Evolutionary conservation across 345 rosid species (phyloP).

Genomic region (Trapa incisa): DNA sequence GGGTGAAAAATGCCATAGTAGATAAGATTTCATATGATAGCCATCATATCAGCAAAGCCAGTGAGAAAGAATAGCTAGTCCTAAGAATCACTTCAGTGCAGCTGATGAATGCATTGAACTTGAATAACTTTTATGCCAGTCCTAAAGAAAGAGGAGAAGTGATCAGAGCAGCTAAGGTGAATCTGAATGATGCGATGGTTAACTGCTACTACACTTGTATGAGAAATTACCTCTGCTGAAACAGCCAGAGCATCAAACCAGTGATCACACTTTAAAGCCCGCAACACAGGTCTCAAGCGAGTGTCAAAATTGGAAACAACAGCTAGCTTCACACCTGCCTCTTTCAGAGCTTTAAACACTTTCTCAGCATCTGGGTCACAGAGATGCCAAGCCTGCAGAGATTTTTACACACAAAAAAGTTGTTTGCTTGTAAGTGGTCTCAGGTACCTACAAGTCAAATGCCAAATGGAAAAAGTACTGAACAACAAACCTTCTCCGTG

Average conservation of each 20-base stretch:
- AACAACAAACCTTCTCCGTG: constrained; percentile 52
- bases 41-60: background rate
- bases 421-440: background rate
- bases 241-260: constrained; percentile 98
- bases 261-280: constrained; percentile 69
- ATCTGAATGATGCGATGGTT: background rate
- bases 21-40: background rate
- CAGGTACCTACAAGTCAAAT: background rate
- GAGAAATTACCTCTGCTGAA: constrained; percentile 75
- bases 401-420: background rate
- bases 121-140: background rate
- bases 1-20: background rate
- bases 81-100: background rate
- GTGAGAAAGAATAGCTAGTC: background rate
- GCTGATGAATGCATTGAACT: background rate
- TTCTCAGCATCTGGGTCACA: constrained; percentile 87
- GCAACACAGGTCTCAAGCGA: constrained; percentile 70
- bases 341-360: constrained; percentile 65
- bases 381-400: constrained; percentile 83
- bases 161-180: background rate
- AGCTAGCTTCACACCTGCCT: constrained; percentile 74
- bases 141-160: background rate
- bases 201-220: background rate
- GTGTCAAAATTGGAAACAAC: constrained; percentile 96
- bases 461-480: background rate